phyloP scores from a whole-genome alignment of 805 yeast species.

The Pichia nakasei region DNA sequence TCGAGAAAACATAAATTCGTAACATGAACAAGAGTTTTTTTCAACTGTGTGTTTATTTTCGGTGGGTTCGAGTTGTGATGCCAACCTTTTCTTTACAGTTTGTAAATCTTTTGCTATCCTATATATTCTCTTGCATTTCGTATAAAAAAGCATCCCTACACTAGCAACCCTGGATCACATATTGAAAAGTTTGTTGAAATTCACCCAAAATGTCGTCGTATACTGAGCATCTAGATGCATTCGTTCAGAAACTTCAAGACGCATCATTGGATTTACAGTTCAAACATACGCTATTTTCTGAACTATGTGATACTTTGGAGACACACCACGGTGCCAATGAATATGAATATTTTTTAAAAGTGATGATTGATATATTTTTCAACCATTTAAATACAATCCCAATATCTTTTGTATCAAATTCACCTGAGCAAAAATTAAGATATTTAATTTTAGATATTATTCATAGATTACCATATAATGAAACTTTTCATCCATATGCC shows the following conservation, averaged over 20 bases:
- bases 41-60: too few relatives aligned
- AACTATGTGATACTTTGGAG: slow-evolving; percentile 80
- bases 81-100: too few relatives aligned
- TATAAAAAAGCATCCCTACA: too few relatives aligned
- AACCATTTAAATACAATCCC: slow-evolving; percentile 59
- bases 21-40: too few relatives aligned
- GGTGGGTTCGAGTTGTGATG: too few relatives aligned
- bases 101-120: too few relatives aligned
- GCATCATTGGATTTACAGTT: slow-evolving; percentile 48
- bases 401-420: slow-evolving; percentile 53
- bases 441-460: slow-evolving; percentile 68
- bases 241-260: slow-evolving; percentile 52
- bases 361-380: slow-evolving; percentile 62
- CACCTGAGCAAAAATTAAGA: slow-evolving; percentile 73
- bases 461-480: slow-evolving; percentile 77
- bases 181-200: too few relatives aligned
- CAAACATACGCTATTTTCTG: slow-evolving; percentile 65
- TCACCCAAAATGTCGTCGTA: slow-evolving; percentile 23
- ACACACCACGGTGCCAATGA: slow-evolving; percentile 74
- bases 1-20: too few relatives aligned
- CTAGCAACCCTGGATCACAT: too few relatives aligned
- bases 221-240: slow-evolving; percentile 53
- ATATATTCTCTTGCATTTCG: too few relatives aligned
- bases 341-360: slow-evolving; percentile 65
- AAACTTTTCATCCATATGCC: slow-evolving; percentile 66